phyloP scores from a whole-genome alignment of 2,329 filamentous ascomycete species.

The Nothopassalora personata region DNA sequence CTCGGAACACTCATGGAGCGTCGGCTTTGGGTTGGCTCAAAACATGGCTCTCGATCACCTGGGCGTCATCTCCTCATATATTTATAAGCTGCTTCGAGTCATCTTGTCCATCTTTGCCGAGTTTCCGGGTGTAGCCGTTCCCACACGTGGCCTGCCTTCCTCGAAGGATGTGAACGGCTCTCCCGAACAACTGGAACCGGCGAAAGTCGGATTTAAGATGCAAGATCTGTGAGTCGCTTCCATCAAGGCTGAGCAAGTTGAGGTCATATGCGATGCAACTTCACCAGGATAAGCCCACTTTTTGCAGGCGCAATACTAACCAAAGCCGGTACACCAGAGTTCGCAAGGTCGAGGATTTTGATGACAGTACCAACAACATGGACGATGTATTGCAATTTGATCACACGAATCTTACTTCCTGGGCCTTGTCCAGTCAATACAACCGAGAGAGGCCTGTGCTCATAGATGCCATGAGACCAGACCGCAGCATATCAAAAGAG shows the following conservation, averaged over 20 bases:
- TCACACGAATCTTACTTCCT: conserved; percentile 20
- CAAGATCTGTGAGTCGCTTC: neutral
- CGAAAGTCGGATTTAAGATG: neutral
- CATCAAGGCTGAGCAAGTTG: neutral
- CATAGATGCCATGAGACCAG: conserved; percentile 29
- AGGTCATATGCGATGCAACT: neutral
- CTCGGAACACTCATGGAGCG: neutral
- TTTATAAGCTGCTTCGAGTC: neutral
- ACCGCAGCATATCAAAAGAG: conserved; percentile 21
- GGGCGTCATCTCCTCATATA: neutral
- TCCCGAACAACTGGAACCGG: neutral
- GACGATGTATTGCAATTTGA: neutral
- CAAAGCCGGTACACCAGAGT: neutral
- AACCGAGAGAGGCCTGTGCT: conserved; percentile 23
- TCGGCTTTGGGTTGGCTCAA: neutral
- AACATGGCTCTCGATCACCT: neutral
- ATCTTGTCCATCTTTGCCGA: neutral
- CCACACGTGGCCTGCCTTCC: neutral
- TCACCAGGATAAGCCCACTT: neutral
- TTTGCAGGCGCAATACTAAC: neutral
- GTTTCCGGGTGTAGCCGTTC: neutral
- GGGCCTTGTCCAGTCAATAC: conserved; percentile 20
- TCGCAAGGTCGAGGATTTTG: neutral
- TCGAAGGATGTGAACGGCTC: neutral
- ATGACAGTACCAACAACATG: neutral